phyloP scores from a whole-genome alignment of 2,329 filamentous ascomycete genomes.

The Aschersonia sp. region DNA sequence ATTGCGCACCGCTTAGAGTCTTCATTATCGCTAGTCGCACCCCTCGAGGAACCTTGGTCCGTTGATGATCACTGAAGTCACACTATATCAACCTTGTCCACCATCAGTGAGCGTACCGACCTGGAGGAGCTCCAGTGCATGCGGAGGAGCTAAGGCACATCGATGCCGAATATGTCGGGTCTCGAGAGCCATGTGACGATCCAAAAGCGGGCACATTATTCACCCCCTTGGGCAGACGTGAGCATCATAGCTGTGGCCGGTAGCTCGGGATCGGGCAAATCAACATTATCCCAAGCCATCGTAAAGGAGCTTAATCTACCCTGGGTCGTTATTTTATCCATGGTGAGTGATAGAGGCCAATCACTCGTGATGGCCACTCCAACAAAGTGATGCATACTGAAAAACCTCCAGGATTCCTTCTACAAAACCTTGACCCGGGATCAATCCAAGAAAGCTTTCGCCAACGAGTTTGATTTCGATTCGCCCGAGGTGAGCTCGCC shows the following conservation, averaged over 20 bases:
- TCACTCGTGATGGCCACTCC: too few species aligned
- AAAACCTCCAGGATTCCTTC: constrained; percentile 64
- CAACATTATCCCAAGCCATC: constrained; percentile 83
- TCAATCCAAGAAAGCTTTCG: constrained; percentile 67
- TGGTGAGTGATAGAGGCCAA: constrained; percentile 42
- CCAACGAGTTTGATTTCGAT: constrained; percentile 93
- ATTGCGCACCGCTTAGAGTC: too few species aligned
- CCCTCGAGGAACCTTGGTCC: too few species aligned
- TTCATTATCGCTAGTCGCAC: too few species aligned
- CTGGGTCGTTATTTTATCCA: constrained; percentile 96
- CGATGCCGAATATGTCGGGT: constrained; percentile 12
- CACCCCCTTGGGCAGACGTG: constrained; percentile 89
- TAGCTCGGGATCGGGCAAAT: constrained; percentile 89
- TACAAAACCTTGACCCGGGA: constrained; percentile 80
- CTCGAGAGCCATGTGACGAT: constrained; percentile 31
- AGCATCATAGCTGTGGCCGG: constrained; percentile 95
- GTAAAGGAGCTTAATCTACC: constrained; percentile 80
- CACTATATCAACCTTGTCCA: too few species aligned
- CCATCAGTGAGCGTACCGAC: too few species aligned
- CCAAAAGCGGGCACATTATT: constrained; percentile 58
- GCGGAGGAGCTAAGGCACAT: background rate
- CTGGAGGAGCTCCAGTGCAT: background rate
- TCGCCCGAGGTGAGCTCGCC: constrained; percentile 48
- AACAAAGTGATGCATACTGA: too few species aligned
- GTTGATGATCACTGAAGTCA: too few species aligned